Percentiles rank a stretch among this genome's conserved stretches.
These are phyloP conservation scores for Aphanoascus verrucosus DNA, from an alignment of 2,329 filamentous ascomycete species.

Conservation along the genomic window DNA sequence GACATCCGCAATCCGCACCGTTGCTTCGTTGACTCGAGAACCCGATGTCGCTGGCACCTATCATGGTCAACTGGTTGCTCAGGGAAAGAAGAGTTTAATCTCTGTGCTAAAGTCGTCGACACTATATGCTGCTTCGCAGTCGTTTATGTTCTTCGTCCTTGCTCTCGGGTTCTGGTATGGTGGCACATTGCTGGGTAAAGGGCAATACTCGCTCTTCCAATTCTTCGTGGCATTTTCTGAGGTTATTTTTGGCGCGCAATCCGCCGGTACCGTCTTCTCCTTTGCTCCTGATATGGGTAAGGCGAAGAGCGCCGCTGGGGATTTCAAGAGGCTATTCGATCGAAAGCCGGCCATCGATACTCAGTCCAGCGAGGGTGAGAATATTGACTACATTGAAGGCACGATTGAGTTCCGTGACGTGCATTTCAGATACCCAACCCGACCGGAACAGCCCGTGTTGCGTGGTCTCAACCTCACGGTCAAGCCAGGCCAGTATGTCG, in stretches of 20 bases:
- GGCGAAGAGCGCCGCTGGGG: conserved; percentile 69
- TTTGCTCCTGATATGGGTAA: conserved; percentile 92
- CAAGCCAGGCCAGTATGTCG: conserved; percentile 43
- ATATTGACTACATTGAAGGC: conserved; percentile 56
- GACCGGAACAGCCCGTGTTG: conserved; percentile 83
- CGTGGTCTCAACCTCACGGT: conserved; percentile 58
- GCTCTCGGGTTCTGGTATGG: conserved; percentile 92
- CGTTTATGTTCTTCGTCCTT: conserved; percentile 69
- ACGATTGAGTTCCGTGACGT: conserved; percentile 82
- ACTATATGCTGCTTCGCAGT: conserved; percentile 77
- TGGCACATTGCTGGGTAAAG: conserved; percentile 58
- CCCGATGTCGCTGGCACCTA: conserved; percentile 66
- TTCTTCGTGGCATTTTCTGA: conserved; percentile 88
- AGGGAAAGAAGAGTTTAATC: conserved; percentile 56
- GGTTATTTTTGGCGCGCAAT: conserved; percentile 84
- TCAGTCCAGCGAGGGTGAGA: conserved; percentile 61
- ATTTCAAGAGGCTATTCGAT: conserved; percentile 76
- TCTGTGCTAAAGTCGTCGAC: conserved; percentile 66
- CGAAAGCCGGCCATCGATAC: conserved; percentile 70
- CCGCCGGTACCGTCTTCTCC: conserved; percentile 77
- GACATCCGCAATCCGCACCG: conserved; percentile 85
- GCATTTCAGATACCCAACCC: conserved; percentile 86
- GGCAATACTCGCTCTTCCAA: conserved; percentile 66
- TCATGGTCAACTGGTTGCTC: conserved; percentile 52
- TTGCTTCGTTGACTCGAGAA: conserved; percentile 82